Evolutionary conservation across 345 rosid species (phyloP).

Genomic region (Aquilaria malaccensis): DNA sequence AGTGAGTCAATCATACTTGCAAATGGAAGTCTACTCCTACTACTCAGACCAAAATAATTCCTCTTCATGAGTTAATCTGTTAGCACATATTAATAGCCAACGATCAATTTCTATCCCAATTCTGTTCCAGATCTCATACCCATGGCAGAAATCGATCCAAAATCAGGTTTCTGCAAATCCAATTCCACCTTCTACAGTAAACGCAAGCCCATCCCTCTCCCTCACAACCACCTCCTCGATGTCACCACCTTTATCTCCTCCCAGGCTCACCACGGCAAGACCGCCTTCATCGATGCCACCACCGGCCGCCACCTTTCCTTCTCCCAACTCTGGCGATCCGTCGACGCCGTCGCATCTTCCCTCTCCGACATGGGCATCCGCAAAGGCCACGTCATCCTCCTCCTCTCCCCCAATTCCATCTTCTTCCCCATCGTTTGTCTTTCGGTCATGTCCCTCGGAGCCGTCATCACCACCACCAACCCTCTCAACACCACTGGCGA

Average conservation of each 20-base stretch:
- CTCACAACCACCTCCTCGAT: conserved; percentile 48
- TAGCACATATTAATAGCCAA: too few relatives aligned
- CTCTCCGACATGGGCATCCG: conserved; percentile 68
- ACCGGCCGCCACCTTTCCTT: conserved; percentile 60
- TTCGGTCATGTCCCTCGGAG: conserved; percentile 92
- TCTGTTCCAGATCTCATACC: too few relatives aligned
- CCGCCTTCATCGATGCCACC: conserved; percentile 81
- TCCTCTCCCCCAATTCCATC: conserved; percentile 87
- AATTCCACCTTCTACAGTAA: conserved; percentile 63
- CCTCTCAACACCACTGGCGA: conserved; percentile 76
- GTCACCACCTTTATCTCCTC: conserved; percentile 80
- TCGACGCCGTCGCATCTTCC: conserved; percentile 53
- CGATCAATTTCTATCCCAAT: too few relatives aligned
- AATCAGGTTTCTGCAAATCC: conserved; percentile 64
- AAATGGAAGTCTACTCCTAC: too few relatives aligned
- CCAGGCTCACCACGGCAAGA: conserved; percentile 60
- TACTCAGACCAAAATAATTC: too few relatives aligned
- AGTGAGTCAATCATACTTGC: too few relatives aligned
- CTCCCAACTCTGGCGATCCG: conserved; percentile 64
- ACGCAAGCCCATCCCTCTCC: conserved; percentile 50
- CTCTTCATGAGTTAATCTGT: too few relatives aligned
- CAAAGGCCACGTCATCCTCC: conserved; percentile 74
- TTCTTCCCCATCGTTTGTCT: conserved; percentile 86
- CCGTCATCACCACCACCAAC: conserved; percentile 78
- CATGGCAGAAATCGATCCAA: conserved; percentile 19